Evolutionary conservation across 495 filamentous ascomycete species (phyloP), one percentile per base, ranked within the genome.

Genomic region (Recurvomyces mirabilis): DNA sequence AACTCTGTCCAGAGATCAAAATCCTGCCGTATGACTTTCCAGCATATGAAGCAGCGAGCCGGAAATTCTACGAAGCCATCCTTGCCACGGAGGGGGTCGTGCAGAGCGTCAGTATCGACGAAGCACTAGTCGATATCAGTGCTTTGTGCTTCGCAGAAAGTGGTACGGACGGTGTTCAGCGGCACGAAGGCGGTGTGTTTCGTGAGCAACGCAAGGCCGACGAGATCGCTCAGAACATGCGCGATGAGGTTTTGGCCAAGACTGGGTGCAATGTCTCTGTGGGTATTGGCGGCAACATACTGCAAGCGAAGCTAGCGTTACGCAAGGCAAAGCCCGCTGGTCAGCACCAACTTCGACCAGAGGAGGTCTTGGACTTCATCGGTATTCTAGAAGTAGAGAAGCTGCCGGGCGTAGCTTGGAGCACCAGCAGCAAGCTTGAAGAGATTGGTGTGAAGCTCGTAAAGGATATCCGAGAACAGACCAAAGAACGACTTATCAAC

Each of bases 41-140:
- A 5, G 87, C 75, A 0, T 98, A 98, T 51, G 93, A 96, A 64
- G 84, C 88, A 50, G 87, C 87, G 1, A 96, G 91, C 56, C 70
- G 75, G 37, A 72, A 72, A 18, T 96, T 98, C 53, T 98, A 98
- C 52, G 75, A 79, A 39, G 77, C 80, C 22, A 83, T 96, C 6
- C 60, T 94, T n/a, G 68, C 72, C 12, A 68, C 86, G 5, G 84
- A 79, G 28, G 89, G 86, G 1, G 61, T 83, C 25, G 84, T 94
- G 4, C 93, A 98, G 56, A 95, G 91, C 56, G 87, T 96, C 20
- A 96, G 91, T 50, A 82, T 98, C 40, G 91, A 98, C 53, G 91
- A 98, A 60, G 91, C 85, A 5, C 70, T 95, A 11, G 64, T 94
- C 9, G 88, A 95, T 58, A 66, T 87, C 37, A 84, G 80, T 19